phyloP scores from a whole-genome alignment of 2,329 filamentous ascomycete genomes.

The Ophiostoma pallidulum region DNA sequence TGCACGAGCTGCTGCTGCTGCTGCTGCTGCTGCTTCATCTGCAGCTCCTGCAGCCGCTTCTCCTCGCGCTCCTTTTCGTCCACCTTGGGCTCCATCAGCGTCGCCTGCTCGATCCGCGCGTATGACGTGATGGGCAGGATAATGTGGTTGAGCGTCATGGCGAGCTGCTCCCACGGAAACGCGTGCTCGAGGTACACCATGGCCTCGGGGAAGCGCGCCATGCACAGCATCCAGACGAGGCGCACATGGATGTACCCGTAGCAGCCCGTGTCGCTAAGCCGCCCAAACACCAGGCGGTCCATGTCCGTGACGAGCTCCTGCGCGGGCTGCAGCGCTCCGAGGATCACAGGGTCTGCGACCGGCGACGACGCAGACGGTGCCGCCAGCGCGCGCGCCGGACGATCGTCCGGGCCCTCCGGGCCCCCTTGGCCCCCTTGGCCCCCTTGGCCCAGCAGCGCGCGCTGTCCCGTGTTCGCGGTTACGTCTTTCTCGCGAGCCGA shows the following conservation, averaged over 20 bases:
- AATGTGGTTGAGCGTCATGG: conserved; percentile 30
- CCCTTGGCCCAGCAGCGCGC: conserved; percentile 5
- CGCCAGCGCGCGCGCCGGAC: too few relatives aligned
- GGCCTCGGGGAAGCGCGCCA: conserved; percentile 32
- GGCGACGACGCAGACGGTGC: too few relatives aligned
- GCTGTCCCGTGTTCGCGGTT: too few relatives aligned
- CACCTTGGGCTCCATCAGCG: conserved; percentile 27
- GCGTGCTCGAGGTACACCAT: conserved; percentile 33
- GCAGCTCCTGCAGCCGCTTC: neutral
- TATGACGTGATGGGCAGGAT: conserved; percentile 19
- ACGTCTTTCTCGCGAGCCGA: conserved; percentile 17
- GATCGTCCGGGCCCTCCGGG: too few relatives aligned
- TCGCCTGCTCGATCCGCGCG: conserved; percentile 29
- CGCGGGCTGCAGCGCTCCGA: neutral
- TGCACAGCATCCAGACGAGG: conserved; percentile 47
- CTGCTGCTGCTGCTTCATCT: neutral
- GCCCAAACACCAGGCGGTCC: conserved; percentile 37
- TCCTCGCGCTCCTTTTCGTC: neutral
- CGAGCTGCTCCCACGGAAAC: conserved; percentile 32
- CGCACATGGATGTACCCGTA: conserved; percentile 54
- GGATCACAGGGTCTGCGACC: neutral
- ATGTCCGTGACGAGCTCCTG: conserved; percentile 31
- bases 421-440: neutral
- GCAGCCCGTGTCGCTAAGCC: conserved; percentile 48
- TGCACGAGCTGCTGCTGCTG: neutral